Conservation (phyloP, 176 grass and related monocot species). For the Saccharum officinarum region DNA sequence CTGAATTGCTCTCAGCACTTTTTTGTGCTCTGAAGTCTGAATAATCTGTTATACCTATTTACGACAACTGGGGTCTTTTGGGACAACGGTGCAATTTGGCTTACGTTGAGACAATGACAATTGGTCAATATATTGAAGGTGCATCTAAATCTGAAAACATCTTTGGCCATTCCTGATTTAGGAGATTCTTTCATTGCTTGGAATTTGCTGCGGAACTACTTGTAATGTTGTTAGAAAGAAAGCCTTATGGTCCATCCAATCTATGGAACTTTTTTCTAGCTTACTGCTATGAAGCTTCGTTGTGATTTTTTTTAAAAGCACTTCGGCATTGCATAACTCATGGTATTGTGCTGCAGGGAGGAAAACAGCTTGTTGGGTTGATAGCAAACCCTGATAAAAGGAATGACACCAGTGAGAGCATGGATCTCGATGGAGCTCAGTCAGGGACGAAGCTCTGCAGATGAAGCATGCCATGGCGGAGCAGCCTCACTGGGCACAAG, state of each 20-base stretch:
- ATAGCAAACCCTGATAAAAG: neutral
- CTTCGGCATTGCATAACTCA: neutral
- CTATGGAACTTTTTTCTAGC: neutral
- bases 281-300: neutral
- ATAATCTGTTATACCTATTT: neutral
- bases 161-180: neutral
- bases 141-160: neutral
- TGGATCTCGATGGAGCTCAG: neutral
- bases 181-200: neutral
- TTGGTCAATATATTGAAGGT: neutral
- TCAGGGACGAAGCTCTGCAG: neutral
- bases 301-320: neutral
- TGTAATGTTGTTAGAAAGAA: neutral
- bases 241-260: neutral
- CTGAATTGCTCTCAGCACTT: neutral
- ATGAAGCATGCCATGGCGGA: neutral
- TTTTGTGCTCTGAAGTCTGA: neutral
- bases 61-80: neutral
- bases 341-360: slow-evolving; percentile 12
- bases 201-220: neutral
- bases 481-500: neutral
- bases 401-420: neutral
- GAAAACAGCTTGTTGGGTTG: neutral
- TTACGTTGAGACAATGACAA: neutral
- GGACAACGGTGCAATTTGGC: neutral